Evolutionary conservation across 192 early-diverging fungal species (phyloP).

Genomic region (Coemansia sp.): DNA sequence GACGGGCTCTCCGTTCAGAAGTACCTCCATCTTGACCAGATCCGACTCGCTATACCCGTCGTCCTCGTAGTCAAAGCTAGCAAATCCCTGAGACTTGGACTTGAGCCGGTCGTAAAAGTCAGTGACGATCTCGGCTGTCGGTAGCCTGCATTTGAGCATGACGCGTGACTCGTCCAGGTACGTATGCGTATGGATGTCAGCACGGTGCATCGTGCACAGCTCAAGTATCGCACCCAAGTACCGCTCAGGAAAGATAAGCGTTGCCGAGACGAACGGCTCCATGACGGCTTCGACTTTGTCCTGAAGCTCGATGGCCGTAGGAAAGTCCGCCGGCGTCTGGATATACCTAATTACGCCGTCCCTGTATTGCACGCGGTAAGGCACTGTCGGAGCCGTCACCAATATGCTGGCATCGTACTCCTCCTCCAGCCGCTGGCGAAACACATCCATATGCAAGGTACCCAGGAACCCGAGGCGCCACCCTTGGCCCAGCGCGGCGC

Average conservation of each 20-base stretch:
- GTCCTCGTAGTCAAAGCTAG: constrained; percentile 93
- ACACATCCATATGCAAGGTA: constrained; percentile 98
- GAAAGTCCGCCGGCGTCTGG: constrained; percentile 90
- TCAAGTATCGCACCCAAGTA: constrained; percentile 76
- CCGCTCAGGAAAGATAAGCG: constrained; percentile 84
- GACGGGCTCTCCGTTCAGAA: constrained; percentile 88
- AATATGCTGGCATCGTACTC: constrained; percentile 92
- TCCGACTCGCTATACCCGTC: constrained; percentile 81
- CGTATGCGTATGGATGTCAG: constrained; percentile 83
- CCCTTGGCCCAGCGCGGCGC: constrained; percentile 88
- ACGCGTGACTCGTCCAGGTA: constrained; percentile 85
- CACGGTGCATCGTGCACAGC: constrained; percentile 69
- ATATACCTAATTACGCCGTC: constrained; percentile 53
- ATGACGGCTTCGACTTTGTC: constrained; percentile 65
- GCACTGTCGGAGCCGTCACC: constrained; percentile 90
- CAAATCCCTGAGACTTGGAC: constrained; percentile 81
- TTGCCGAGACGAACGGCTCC: constrained; percentile 93
- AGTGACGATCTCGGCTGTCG: constrained; percentile 90
- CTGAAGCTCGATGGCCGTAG: constrained; percentile 67
- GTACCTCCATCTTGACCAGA: constrained; percentile 89
- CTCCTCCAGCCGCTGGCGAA: constrained; percentile 88
- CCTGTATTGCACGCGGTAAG: constrained; percentile 65
- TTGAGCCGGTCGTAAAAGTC: constrained; percentile 97
- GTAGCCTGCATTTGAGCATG: constrained; percentile 82
- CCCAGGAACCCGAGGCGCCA: constrained; percentile 96